A percentile compares a stretch with the other conserved stretches of the same genome.
phyloP scores from a whole-genome alignment of 2,329 filamentous ascomycete genomes.

The Rutstroemia sp. region DNA sequence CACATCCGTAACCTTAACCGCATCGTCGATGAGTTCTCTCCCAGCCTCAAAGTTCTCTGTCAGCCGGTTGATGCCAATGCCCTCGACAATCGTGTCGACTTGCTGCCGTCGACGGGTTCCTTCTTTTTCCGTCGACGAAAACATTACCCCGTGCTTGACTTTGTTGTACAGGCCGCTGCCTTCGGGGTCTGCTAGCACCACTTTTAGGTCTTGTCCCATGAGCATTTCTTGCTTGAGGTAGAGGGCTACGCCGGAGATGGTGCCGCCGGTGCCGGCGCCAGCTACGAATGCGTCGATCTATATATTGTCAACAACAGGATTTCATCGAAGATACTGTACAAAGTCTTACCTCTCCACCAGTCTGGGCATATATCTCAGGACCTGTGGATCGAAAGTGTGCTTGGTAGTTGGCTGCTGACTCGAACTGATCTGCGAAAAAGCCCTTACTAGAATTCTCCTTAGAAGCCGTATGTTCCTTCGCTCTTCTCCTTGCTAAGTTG shows the following conservation, averaged over 20 bases:
- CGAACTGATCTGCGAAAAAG: constrained; percentile 96
- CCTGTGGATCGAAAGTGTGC: constrained; percentile 80
- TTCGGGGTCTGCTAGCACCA: constrained; percentile 89
- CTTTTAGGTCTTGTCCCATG: constrained; percentile 38
- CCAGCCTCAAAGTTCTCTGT: constrained; percentile 90
- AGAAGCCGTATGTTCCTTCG: constrained; percentile 61
- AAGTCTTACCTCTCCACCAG: constrained; percentile 43
- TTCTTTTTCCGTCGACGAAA: constrained; percentile 79
- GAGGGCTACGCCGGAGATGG: constrained; percentile 77
- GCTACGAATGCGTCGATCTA: constrained; percentile 79
- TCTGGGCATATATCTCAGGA: constrained; percentile 81
- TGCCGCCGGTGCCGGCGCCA: constrained; percentile 90
- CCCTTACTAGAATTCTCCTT: constrained; percentile 59
- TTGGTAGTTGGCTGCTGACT: constrained; percentile 79
- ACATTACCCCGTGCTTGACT: constrained; percentile 92
- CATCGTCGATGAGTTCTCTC: constrained; percentile 79
- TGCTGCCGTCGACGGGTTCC: constrained; percentile 84
- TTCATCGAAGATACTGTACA: neutral
- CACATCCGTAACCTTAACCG: constrained; percentile 77
- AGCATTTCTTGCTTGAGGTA: constrained; percentile 63
- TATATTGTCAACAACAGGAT: constrained; percentile 10
- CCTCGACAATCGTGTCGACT: constrained; percentile 93
- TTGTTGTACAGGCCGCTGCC: constrained; percentile 91
- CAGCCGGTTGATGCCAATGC: constrained; percentile 90
- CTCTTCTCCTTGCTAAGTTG: constrained; percentile 75